Conservation (phyloP, 768 basidiomycete species). For the Tephrocybe sp. region DNA sequence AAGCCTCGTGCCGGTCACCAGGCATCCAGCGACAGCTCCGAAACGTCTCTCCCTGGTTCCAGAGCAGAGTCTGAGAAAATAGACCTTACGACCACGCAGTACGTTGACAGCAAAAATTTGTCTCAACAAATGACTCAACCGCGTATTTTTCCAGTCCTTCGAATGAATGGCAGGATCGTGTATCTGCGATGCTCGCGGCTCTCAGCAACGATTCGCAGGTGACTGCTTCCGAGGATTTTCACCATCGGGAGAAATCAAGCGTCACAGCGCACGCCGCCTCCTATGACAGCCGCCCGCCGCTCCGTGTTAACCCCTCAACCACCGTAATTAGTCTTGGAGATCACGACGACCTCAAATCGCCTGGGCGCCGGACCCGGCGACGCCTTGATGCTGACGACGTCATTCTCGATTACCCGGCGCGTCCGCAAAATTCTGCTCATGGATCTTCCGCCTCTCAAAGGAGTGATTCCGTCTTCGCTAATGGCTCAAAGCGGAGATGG, state of each 20-base stretch:
- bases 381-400: slow-evolving; percentile 38
- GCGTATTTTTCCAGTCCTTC: slow-evolving; percentile 55
- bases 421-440: slow-evolving; percentile 14
- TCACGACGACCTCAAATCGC: slow-evolving; percentile 29
- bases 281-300: slow-evolving; percentile 6
- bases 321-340: slow-evolving; percentile 3
- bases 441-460: slow-evolving; percentile 20
- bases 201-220: neutral
- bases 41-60: slow-evolving; percentile 19
- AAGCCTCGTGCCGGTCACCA: slow-evolving; percentile 19
- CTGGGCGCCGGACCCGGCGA: slow-evolving; percentile 46
- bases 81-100: slow-evolving; percentile 64
- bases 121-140: neutral
- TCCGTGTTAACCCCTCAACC: slow-evolving; percentile 17
- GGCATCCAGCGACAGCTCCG: slow-evolving; percentile 17
- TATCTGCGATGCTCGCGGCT: slow-evolving; percentile 37
- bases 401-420: slow-evolving; percentile 16
- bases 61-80: slow-evolving; percentile 25
- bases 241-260: slow-evolving; percentile 9
- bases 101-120: slow-evolving; percentile 21
- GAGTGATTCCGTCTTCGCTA: slow-evolving; percentile 9
- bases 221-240: neutral
- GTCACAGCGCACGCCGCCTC: slow-evolving; percentile 5
- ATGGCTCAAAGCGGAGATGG: slow-evolving; percentile 17
- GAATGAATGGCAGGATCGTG: slow-evolving; percentile 80